Base-by-base conservation (phyloP, 352 stramenopile species). In the Stephanocyclus meneghinianus region DNA sequence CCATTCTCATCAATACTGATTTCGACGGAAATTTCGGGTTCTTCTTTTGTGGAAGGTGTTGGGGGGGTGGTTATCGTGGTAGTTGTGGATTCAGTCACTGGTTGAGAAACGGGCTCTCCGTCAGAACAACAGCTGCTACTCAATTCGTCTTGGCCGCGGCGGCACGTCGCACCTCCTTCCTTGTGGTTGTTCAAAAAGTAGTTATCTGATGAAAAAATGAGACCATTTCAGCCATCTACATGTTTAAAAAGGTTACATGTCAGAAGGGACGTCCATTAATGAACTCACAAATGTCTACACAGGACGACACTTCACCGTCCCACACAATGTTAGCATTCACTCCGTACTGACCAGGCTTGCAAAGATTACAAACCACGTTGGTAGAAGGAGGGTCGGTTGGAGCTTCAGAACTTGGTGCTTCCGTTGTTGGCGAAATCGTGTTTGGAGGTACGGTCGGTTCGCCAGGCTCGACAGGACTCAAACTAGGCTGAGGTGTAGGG, bases 321-420 rank as follows among this genome's bases (percentile, higher is more conserved):
- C 72, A 84, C 4, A 83, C 78, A 16, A 87, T 63, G 26, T 87
- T 48, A 30, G 63, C 64, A 74, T 87, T 78, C 13, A 85, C 47
- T 7, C 76, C 81, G 21, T 78, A 73, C 56, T 87, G 81, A 5
- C 76, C 73, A 6, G 76, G 73, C 26, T 32, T 8, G 60, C 76
- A 84, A 26, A 87, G 64, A 47, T 85, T 87, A 26, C 80, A 87
- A n/a, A 68, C 73, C 2, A 78, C 47, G 56, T 78, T 66, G 21
- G 55, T 47, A 10, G 72, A 77, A 18, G 80, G 74, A 55, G 45
- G 26, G 16, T 32, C 11, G 0, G 80, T 81, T 13, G 72, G 60
- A 15, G 29, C 57, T 13, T 65, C 57, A 0, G 40, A 32, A 18
- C 7, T 44, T 7, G 73, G 48, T 15, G 16, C 37, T 4, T 30